Evolutionary conservation across 345 rosid species (phyloP).

Genomic region (Citrus glauca): DNA sequence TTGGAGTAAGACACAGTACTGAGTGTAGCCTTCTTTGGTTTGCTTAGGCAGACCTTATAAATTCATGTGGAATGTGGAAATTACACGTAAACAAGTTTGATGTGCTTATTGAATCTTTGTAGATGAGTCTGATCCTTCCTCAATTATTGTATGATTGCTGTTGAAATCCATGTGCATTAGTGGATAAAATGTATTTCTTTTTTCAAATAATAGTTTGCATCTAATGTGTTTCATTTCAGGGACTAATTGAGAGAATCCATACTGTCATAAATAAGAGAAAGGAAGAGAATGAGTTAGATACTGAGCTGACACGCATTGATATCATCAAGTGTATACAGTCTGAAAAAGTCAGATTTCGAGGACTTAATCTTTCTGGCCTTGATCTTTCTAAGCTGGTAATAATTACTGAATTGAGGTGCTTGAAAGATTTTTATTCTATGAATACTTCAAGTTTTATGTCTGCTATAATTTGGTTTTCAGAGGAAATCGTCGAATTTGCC

Average conservation of each 20-base stretch:
- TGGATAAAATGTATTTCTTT: neutral
- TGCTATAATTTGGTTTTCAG: neutral
- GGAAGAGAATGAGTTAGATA: conserved; percentile 50
- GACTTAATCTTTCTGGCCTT: conserved; percentile 81
- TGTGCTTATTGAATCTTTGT: conserved; percentile 1
- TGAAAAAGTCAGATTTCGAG: conserved; percentile 71
- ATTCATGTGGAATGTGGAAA: neutral
- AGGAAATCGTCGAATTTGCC: neutral
- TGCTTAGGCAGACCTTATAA: neutral
- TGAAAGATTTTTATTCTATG: neutral
- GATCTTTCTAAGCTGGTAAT: conserved; percentile 94
- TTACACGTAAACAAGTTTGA: neutral
- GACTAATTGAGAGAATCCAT: conserved; percentile 56
- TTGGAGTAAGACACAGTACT: neutral
- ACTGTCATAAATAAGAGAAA: conserved; percentile 39
- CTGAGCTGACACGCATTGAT: conserved; percentile 76
- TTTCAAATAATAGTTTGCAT: neutral
- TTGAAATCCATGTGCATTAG: neutral
- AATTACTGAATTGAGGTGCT: conserved; percentile 16
- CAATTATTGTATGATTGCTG: neutral
- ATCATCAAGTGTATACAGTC: conserved; percentile 89
- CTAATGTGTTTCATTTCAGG: conserved; percentile 39
- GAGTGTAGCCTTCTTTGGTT: neutral
- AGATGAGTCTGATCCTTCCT: neutral
- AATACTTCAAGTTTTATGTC: neutral